phyloP scores from a whole-genome alignment of 2,329 filamentous ascomycete species.

The Neoascochyta sp. region DNA sequence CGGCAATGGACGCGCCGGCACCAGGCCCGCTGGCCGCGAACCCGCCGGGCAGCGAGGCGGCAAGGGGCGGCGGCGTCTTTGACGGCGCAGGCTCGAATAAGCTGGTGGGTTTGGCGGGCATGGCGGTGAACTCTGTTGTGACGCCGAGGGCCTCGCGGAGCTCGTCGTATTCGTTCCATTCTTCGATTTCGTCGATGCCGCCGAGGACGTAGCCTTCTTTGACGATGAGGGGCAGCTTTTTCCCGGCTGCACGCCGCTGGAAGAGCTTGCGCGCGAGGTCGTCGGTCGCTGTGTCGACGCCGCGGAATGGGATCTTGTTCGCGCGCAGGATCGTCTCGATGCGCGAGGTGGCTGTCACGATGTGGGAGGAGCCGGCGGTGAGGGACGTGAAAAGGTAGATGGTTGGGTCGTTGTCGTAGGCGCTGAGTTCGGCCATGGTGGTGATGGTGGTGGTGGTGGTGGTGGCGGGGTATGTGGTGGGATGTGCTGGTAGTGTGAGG shows the following conservation, averaged over 20 bases:
- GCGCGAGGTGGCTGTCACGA: constrained; percentile 91
- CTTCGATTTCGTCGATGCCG: constrained; percentile 88
- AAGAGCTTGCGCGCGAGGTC: constrained; percentile 85
- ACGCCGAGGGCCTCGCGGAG: constrained; percentile 76
- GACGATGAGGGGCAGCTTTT: constrained; percentile 84
- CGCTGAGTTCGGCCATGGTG: constrained; percentile 40
- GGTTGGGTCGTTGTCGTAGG: constrained; percentile 46
- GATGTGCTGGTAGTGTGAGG: too few relatives aligned
- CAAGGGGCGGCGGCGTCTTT: constrained; percentile 9
- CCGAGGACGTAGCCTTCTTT: constrained; percentile 83
- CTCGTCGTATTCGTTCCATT: constrained; percentile 99
- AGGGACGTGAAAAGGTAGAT: constrained; percentile 96
- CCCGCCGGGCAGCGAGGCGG: constrained; percentile 7
- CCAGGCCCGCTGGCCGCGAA: constrained; percentile 7
- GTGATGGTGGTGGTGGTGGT: constrained; percentile 5
- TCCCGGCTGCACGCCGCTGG: constrained; percentile 77
- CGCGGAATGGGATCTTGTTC: constrained; percentile 90
- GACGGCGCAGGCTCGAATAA: constrained; percentile 8
- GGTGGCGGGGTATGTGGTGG: constrained; percentile 3
- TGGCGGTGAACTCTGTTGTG: constrained; percentile 28
- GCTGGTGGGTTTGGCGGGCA: constrained; percentile 28
- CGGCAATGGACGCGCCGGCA: constrained; percentile 7
- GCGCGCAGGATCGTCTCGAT: constrained; percentile 95
- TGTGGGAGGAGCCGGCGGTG: constrained; percentile 91
- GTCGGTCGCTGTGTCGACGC: constrained; percentile 86